These are phyloP conservation scores for Trichocladium uniseriatum DNA, from an alignment of 495 filamentous ascomycete genomes.

Conservation along the genomic window DNA sequence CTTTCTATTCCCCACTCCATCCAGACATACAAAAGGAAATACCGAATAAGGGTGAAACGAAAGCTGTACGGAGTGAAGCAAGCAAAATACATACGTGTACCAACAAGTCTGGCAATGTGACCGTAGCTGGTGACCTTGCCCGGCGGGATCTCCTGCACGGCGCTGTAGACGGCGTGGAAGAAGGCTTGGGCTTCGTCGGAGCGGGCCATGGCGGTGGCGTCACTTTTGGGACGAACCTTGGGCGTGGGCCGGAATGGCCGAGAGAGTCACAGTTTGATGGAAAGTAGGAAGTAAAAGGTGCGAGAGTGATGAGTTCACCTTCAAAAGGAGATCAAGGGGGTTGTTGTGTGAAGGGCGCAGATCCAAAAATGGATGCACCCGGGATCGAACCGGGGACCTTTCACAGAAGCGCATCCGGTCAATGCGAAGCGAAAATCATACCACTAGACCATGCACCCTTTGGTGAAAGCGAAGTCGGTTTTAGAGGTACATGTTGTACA, in stretches of 20 bases:
- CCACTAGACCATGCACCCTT: constrained; percentile 3
- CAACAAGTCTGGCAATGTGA: constrained; percentile 74
- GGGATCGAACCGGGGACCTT: constrained; percentile 15
- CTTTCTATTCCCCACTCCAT: no score
- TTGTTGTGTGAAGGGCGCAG: background rate
- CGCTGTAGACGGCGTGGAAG: constrained; percentile 72
- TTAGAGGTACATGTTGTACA: background rate
- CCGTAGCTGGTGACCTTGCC: constrained; percentile 84
- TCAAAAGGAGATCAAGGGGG: no score
- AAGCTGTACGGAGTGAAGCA: no score
- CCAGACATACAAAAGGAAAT: no score
- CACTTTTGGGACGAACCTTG: no score
- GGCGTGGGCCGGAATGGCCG: no score
- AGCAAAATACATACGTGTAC: constrained; percentile 68
- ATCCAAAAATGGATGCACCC: background rate
- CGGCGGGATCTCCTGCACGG: constrained; percentile 72
- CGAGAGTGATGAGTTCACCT: no score
- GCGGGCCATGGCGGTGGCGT: constrained; percentile 50
- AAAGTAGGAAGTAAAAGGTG: no score
- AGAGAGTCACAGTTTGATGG: no score
- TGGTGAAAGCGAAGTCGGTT: background rate
- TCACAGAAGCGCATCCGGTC: constrained; percentile 6
- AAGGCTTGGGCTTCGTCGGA: constrained; percentile 79
- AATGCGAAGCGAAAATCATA: constrained; percentile 3
- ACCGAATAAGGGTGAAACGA: no score